Conservation (phyloP, 306 rosid genomes). For the Casuarina glauca region DNA sequence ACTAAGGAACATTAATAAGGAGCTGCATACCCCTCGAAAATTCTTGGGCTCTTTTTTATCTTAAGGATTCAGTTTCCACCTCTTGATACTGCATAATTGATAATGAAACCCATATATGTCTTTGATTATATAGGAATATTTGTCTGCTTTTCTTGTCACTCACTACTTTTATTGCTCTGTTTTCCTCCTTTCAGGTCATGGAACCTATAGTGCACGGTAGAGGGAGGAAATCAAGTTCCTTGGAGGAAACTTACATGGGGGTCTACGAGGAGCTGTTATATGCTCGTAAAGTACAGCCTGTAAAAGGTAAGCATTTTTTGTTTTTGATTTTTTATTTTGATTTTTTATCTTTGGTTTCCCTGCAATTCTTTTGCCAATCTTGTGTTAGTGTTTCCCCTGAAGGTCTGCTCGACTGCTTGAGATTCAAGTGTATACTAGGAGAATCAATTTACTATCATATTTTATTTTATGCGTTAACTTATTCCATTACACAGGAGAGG, state of each 20-base stretch:
- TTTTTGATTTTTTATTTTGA: too few relatives aligned
- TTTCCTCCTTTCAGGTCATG: conserved; percentile 57
- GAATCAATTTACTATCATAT: neutral
- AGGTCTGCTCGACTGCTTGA: neutral
- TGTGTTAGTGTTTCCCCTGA: conserved; percentile 1
- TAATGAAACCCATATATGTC: neutral
- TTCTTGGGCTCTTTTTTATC: neutral
- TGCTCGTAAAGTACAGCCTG: conserved; percentile 88
- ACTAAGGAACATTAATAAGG: neutral
- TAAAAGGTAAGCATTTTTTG: conserved; percentile 59
- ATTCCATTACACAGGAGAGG: neutral
- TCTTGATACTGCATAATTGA: neutral
- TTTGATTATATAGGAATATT: neutral
- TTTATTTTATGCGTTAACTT: neutral
- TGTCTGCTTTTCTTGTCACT: neutral
- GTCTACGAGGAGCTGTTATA: conserved; percentile 74
- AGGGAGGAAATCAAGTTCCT: conserved; percentile 69
- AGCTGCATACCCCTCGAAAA: neutral
- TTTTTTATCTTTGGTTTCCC: neutral
- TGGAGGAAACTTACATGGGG: conserved; percentile 81
- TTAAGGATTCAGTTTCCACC: neutral
- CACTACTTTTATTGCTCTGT: conserved; percentile 7
- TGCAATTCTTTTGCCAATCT: neutral
- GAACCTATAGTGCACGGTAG: conserved; percentile 94
- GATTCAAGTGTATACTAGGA: neutral